phyloP scores from a whole-genome alignment of 1,139 yeast species.

The Suhomyces atakaporum region DNA sequence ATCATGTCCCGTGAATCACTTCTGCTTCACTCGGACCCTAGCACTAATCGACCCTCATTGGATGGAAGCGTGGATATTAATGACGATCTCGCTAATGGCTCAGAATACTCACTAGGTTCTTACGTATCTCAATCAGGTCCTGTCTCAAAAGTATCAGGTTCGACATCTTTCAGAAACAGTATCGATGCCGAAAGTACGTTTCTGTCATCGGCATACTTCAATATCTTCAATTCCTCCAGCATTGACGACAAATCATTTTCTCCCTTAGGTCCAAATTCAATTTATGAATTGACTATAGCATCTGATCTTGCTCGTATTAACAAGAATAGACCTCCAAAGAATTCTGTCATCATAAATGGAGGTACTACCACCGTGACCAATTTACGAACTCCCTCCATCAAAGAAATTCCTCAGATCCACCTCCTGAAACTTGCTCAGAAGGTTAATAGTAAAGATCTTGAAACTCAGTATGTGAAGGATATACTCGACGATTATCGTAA shows the following conservation, averaged over 20 bases:
- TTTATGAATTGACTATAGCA: constrained; percentile 69
- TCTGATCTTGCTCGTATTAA: constrained; percentile 50
- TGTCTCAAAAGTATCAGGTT: constrained; percentile 22
- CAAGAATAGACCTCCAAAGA: constrained; percentile 33
- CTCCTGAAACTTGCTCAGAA: constrained; percentile 58
- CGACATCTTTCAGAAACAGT: constrained; percentile 35
- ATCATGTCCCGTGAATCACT: constrained; percentile 13
- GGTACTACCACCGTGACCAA: constrained; percentile 44
- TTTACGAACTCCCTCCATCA: constrained; percentile 68
- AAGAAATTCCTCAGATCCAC: constrained; percentile 83
- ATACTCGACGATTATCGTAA: constrained; percentile 56
- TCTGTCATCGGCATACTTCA: constrained; percentile 36
- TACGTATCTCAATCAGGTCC: constrained; percentile 16
- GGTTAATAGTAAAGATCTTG: constrained; percentile 51
- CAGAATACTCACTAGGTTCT: constrained; percentile 27
- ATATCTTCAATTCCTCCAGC: constrained; percentile 23
- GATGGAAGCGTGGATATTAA: constrained; percentile 39
- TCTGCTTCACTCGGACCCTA: constrained; percentile 6
- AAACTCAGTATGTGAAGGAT: constrained; percentile 38
- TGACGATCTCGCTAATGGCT: constrained; percentile 40
- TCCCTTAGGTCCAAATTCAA: constrained; percentile 78
- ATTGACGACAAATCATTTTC: constrained; percentile 38
- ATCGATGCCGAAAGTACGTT: constrained; percentile 41
- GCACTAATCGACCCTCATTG: constrained; percentile 24
- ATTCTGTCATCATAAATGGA: constrained; percentile 43